Conservation (phyloP, 2,329 filamentous ascomycete species). For the Cadophora sp. region DNA sequence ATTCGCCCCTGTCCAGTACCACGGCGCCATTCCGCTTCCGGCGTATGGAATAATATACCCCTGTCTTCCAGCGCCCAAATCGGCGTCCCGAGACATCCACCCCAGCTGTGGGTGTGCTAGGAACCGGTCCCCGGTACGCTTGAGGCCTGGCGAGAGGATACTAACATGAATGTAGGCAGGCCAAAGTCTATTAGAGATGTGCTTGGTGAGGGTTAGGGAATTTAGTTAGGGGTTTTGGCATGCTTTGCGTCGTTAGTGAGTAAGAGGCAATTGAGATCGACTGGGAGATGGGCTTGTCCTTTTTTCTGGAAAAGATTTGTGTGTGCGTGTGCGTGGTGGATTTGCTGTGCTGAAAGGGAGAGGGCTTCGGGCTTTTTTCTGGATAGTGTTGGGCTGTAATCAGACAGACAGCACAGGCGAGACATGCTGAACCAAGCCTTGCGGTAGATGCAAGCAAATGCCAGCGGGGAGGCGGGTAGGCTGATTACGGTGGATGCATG, state of each 20-base stretch:
- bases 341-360: neutral
- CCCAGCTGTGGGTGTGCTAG: neutral
- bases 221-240: neutral
- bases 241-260: neutral
- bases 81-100: neutral
- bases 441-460: neutral
- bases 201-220: neutral
- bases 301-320: neutral
- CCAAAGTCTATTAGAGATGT: neutral
- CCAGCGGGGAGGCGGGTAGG: neutral
- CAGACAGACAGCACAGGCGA: neutral
- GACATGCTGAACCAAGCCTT: neutral
- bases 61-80: constrained; percentile 4
- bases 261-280: neutral
- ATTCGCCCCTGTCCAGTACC: constrained; percentile 19
- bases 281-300: neutral
- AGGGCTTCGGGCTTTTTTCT: neutral
- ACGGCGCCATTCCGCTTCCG: constrained; percentile 1
- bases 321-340: neutral
- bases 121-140: constrained; percentile 9
- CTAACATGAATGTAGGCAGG: neutral
- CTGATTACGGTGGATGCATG: neutral
- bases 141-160: neutral
- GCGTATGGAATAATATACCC: constrained; percentile 11
- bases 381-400: neutral